These are phyloP conservation scores for Epichloe aotearoae DNA, from an alignment of 2,329 filamentous ascomycete genomes.

Conservation along the genomic window DNA sequence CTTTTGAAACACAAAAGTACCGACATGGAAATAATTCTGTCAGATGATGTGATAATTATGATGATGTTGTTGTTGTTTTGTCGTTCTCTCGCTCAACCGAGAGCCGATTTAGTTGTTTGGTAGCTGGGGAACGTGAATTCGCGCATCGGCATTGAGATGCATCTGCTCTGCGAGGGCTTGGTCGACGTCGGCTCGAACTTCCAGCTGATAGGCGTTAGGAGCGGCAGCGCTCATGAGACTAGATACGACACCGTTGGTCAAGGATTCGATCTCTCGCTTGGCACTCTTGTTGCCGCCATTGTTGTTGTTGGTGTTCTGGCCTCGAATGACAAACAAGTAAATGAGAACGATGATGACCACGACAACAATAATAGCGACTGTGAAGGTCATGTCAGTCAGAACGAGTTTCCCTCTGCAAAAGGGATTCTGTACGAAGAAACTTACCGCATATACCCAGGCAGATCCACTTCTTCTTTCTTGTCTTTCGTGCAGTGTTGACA, in stretches of 20 bases:
- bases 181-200: conserved; percentile 4
- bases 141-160: conserved; percentile 8
- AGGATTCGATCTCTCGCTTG: conserved; percentile 17
- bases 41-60: background rate
- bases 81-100: background rate
- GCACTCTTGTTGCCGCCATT: conserved; percentile 15
- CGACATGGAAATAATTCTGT: background rate
- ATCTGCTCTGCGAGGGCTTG: conserved; percentile 6
- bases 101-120: conserved; percentile 1
- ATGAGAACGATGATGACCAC: conserved; percentile 38
- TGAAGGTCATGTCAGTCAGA: background rate
- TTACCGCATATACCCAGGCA: conserved; percentile 63
- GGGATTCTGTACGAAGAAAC: conserved; percentile 10
- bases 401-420: background rate
- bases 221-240: background rate
- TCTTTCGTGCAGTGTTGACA: conserved; percentile 65
- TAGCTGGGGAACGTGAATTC: conserved; percentile 14
- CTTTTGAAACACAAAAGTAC: background rate
- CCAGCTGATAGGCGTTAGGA: background rate
- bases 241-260: background rate
- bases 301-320: conserved; percentile 11
- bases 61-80: background rate
- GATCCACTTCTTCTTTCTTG: conserved; percentile 92
- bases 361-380: conserved; percentile 39
- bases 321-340: conserved; percentile 30